Base-by-base conservation (phyloP, 2,329 filamentous ascomycete species). In the Aschersonia sp. region DNA sequence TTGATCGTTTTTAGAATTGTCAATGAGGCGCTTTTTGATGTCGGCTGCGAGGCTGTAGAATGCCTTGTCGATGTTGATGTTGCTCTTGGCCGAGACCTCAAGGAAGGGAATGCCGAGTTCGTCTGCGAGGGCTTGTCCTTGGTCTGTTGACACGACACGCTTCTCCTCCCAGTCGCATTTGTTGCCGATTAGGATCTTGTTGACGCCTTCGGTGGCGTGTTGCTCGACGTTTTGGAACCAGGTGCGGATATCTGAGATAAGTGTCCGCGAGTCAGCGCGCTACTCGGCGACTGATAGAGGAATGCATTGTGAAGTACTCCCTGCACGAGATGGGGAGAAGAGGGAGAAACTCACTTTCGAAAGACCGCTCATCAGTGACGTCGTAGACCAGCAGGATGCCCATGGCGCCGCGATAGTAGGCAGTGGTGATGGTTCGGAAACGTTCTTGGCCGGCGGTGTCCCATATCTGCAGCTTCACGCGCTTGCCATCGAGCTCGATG, bases 121-220 rank as follows among this genome's bases (percentile, higher is more conserved):
- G 69, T 95, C 85, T 51, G 92, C 92, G 49, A 98, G 79, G 55
- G 84, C 83, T 68, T 98, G 89, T 58, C 92, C 92, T 62, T 89
- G 84, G 66, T 96, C 89, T 51, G 85, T 94, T 45, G 87, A 89
- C 42, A 98, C 85, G 48, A 86, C 89, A 57, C 92, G 84, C 77
- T 97, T 97, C 72, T 98, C 92, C 69, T 97, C 92, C 92, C 92
- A 97, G 70, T 98, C 92, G 72, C 92, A 98, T 73, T 98, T 98
- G 78, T 98, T 98, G 65, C 92, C 92, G 57, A 98, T 96, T 56
- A 98, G 79, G 63, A 98, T 97, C 77, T 97, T 98, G 80, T 97
- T 96, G 63, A 98, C 92, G 60, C 92, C 92, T 71, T 97, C 92
- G 59, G 88, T 95, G 50, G 92, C 92, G 71, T 98, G 89, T 68